Conservation (phyloP, 495 filamentous ascomycete genomes). For the Paragyromitra xinjiangensis region DNA sequence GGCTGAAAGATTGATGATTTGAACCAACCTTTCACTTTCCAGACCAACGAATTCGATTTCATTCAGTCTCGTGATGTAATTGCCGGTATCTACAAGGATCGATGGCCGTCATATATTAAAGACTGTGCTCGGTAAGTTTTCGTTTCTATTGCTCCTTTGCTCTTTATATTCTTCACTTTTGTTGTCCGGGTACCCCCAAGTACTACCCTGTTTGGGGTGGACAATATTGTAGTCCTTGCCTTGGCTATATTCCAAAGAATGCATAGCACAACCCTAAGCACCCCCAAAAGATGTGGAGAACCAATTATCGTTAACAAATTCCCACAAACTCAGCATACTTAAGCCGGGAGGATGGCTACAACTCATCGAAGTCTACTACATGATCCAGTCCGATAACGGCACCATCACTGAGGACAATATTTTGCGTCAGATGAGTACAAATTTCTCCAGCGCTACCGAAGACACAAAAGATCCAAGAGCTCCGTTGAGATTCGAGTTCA, state of each 20-base stretch:
- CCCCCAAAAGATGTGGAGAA: no score
- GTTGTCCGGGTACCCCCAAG: background rate
- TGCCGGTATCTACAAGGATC: conserved; percentile 74
- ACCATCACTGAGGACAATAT: conserved; percentile 75
- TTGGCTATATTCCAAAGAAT: background rate
- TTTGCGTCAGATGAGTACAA: conserved; percentile 75
- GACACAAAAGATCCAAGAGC: conserved; percentile 76
- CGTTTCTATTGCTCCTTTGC: conserved; percentile 2
- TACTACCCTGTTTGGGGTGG: background rate
- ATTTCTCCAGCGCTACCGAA: conserved; percentile 72
- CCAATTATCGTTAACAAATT: conserved; percentile 20
- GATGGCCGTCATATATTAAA: conserved; percentile 81
- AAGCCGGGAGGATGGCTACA: conserved; percentile 87
- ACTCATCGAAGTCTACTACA: conserved; percentile 87
- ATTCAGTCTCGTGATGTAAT: conserved; percentile 86
- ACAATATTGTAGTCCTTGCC: background rate
- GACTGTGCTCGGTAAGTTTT: conserved; percentile 73
- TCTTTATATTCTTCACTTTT: background rate
- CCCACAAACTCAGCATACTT: conserved; percentile 61
- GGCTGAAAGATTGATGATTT: conserved; percentile 73
- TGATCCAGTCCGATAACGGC: conserved; percentile 90
- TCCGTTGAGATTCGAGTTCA: conserved; percentile 68
- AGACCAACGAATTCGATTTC: conserved; percentile 81
- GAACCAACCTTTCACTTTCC: conserved; percentile 78
- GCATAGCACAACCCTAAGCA: background rate